Base-by-base conservation (phyloP, 2,329 filamentous ascomycete genomes). In the Cercospora sojina region DNA sequence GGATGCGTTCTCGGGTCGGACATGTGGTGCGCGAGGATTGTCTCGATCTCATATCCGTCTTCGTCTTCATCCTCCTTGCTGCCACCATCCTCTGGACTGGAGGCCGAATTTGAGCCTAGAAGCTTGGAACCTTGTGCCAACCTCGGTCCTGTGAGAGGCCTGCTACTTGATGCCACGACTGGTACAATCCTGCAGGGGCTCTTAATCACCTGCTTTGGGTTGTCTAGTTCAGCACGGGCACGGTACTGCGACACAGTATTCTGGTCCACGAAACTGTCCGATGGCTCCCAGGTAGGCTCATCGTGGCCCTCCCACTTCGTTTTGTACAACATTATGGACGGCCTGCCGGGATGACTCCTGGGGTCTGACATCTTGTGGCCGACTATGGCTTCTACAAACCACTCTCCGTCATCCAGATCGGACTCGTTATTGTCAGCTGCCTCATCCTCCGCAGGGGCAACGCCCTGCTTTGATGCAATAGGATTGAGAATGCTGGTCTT, bases 231-330 rank as follows among this genome's bases (percentile, higher is more conserved):
- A 8, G 69, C 62, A 10, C 62, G 67, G 29, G 64, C 41, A 9
- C 71, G 69, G 64, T 78, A 78, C 2, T 71, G 72, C 2, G 67
- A 62, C 8, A 78, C 62, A 10, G 75, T 67, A 8, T 62, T 68
- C 23, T 59, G 62, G 60, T 75, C 76, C 5, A 65, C 67, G 62
- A 78, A 78, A 59, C 74, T 77, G 6, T 72, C 67, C 13, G 62
- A 66, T 0, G 77, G 76, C 67, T 78, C 76, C 77, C 77, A 78
- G 0, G 75, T 75, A 8, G 69, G 67, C 16, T 76, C 74, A 3
- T 71, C 66, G 32, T 63, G 75, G 3, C 76, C 75, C 61, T 73
- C 72, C 76, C 76, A 77, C 60, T 77, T 77, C 29, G 76, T 75
- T 25, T 73, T 70, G 61, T 77, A 77, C 1, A 77, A 66, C 73